Conservation (phyloP, 371 early-diverging fungal species). For the Mucor lusitanicus region DNA sequence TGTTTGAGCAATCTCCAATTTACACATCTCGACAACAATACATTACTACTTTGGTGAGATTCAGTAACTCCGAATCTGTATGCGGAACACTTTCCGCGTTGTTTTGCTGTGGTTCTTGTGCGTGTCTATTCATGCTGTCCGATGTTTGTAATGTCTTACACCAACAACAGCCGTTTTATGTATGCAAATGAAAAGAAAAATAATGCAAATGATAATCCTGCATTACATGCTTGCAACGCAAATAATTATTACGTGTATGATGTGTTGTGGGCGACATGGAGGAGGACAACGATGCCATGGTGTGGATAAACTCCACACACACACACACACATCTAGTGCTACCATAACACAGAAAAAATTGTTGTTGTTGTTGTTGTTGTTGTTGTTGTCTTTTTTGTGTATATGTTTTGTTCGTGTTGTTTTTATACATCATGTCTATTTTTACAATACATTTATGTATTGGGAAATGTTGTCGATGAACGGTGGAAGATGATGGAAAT, state of each 20-base stretch:
- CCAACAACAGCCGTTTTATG: background rate
- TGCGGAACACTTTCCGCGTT: slow-evolving; percentile 1
- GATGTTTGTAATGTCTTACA: background rate
- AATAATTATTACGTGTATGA: background rate
- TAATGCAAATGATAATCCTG: background rate
- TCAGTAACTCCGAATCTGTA: background rate
- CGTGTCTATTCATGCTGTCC: background rate
- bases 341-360: background rate
- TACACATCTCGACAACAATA: background rate
- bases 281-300: background rate
- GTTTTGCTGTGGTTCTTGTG: background rate
- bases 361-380: background rate
- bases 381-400: background rate
- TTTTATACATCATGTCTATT: background rate
- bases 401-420: background rate
- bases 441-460: background rate
- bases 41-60: background rate
- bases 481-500: background rate
- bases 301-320: background rate
- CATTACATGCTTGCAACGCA: background rate
- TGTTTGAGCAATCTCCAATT: background rate
- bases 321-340: background rate
- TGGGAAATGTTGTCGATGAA: background rate
- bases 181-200: background rate
- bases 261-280: background rate